A percentile compares a stretch with the other conserved stretches of the same genome.
These are phyloP conservation scores for Daphne laureola DNA, from an alignment of 441 rosid species.

Conservation along the genomic window DNA sequence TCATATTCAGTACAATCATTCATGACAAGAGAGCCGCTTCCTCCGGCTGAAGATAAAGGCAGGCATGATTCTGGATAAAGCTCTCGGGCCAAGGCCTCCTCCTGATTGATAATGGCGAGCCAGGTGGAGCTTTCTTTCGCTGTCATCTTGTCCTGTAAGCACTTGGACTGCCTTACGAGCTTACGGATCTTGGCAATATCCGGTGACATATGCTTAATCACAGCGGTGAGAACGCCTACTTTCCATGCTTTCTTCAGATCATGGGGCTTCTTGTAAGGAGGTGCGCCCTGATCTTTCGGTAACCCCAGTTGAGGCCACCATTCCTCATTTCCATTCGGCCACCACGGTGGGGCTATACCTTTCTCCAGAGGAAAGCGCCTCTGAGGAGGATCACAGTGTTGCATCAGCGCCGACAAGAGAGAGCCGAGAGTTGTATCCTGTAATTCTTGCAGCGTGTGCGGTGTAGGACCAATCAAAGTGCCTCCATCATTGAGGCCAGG, in stretches of 20 bases:
- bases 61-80: constrained; percentile 73
- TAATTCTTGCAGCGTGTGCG: constrained; percentile 68
- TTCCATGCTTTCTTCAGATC: constrained; percentile 93
- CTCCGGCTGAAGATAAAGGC: constrained; percentile 38
- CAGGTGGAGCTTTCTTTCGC: constrained; percentile 88
- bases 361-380: constrained; percentile 76
- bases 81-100: constrained; percentile 48
- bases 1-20: constrained; percentile 75
- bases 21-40: constrained; percentile 49
- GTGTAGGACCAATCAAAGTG: constrained; percentile 38
- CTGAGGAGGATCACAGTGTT: constrained; percentile 87
- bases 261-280: constrained; percentile 98
- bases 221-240: constrained; percentile 76
- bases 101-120: constrained; percentile 72
- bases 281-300: constrained; percentile 56
- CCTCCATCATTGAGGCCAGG: constrained; percentile 43
- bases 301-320: constrained; percentile 78
- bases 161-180: constrained; percentile 73
- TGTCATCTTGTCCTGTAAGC: constrained; percentile 92
- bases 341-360: constrained; percentile 95
- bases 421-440: constrained; percentile 98
- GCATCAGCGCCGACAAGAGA: constrained; percentile 76
- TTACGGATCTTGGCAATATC: constrained; percentile 64
- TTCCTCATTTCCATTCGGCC: constrained; percentile 84
- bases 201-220: constrained; percentile 80